These are phyloP conservation scores for Piedraia hortae DNA, from an alignment of 2,329 filamentous ascomycete species.

Conservation along the genomic window DNA sequence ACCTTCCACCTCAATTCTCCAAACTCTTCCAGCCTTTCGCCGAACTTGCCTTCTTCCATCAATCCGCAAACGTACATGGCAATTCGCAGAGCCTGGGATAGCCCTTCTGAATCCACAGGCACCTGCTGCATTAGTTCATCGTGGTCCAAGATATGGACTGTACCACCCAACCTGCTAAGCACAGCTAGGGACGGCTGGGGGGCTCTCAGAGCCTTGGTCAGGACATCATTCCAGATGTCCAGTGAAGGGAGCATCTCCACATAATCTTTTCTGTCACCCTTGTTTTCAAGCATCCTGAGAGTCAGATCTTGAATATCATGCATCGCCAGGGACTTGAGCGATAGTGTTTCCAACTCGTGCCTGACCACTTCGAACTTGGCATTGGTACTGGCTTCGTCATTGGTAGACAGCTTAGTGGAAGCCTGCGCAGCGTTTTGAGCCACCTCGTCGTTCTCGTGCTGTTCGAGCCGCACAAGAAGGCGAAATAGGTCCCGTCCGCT, in stretches of 20 bases:
- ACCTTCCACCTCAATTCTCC: conserved; percentile 14
- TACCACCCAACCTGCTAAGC: conserved; percentile 43
- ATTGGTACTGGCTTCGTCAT: conserved; percentile 3
- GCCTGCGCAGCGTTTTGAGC: conserved; percentile 17
- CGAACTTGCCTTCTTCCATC: conserved; percentile 18
- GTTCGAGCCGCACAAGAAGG: conserved; percentile 24
- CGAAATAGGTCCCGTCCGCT: too few species aligned
- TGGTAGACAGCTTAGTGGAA: conserved; percentile 5
- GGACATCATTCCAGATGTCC: conserved; percentile 34
- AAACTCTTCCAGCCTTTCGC: conserved; percentile 7
- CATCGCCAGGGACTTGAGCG: conserved; percentile 19
- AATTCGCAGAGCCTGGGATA: conserved; percentile 48
- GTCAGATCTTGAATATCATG: conserved; percentile 28
- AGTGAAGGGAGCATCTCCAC: conserved; percentile 9
- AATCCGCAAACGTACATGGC: conserved; percentile 39
- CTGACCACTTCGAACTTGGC: conserved; percentile 23
- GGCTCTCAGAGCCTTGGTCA: conserved; percentile 26
- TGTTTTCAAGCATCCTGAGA: conserved; percentile 18
- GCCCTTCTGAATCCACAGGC: conserved; percentile 32
- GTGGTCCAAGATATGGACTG: conserved; percentile 35
- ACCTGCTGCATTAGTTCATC: conserved; percentile 6
- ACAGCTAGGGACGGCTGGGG: conserved; percentile 42
- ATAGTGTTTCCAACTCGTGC: conserved; percentile 21
- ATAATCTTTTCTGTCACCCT: conserved; percentile 3
- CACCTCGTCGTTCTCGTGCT: conserved; percentile 25